Conservation (phyloP, 768 basidiomycete genomes). For the Lentinus tigrinus region DNA sequence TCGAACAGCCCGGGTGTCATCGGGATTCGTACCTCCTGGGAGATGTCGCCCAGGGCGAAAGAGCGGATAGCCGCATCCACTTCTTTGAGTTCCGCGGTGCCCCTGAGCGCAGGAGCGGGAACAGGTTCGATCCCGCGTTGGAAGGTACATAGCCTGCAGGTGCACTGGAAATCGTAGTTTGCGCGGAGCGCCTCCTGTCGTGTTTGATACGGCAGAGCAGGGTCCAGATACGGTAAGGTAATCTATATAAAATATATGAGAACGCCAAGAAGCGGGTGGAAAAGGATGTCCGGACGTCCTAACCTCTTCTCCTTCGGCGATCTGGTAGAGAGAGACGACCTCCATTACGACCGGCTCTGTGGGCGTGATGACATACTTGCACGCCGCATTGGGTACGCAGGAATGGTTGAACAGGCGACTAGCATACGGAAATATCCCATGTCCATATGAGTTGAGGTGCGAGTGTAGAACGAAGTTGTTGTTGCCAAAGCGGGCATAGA, state of each 20-base stretch:
- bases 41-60: constrained; percentile 35
- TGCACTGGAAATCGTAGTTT: constrained; percentile 70
- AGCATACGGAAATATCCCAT: constrained; percentile 75
- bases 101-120: constrained; percentile 34
- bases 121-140: constrained; percentile 38
- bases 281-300: neutral
- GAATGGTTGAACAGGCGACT: constrained; percentile 86
- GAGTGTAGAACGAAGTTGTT: constrained; percentile 82
- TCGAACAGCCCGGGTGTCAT: constrained; percentile 24
- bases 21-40: neutral
- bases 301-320: constrained; percentile 66
- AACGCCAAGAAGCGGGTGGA: neutral
- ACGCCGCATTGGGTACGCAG: constrained; percentile 70
- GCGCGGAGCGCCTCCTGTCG: constrained; percentile 56
- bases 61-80: constrained; percentile 32
- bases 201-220: constrained; percentile 59
- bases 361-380: constrained; percentile 51
- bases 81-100: constrained; percentile 1
- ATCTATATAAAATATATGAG: constrained; percentile 44
- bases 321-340: constrained; percentile 59
- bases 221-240: constrained; percentile 75
- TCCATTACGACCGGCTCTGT: constrained; percentile 52
- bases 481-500: constrained; percentile 69
- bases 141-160: constrained; percentile 55
- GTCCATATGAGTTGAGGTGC: constrained; percentile 65